These are phyloP conservation scores for Raphanus hybrid DNA, from an alignment of 441 rosid genomes.

Conservation along the genomic window DNA sequence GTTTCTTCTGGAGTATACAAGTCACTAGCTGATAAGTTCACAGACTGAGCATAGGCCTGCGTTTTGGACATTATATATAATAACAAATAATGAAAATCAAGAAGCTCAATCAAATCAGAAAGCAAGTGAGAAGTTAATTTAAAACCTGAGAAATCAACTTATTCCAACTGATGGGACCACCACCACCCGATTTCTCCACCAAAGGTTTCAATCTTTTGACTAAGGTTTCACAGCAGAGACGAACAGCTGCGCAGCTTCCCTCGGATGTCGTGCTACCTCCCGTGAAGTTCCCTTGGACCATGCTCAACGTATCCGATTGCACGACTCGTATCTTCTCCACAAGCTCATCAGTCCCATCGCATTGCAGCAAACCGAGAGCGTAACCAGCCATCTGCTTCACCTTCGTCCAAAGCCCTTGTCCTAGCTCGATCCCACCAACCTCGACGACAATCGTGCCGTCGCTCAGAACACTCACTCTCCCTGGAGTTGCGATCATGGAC, in stretches of 20 bases:
- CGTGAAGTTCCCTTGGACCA: conserved; percentile 79
- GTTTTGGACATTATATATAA: conserved; percentile 16
- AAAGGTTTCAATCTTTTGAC: conserved; percentile 66
- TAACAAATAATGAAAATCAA: conserved; percentile 5
- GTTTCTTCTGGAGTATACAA: conserved; percentile 52
- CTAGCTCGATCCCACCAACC: conserved; percentile 94
- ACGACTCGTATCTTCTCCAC: conserved; percentile 71
- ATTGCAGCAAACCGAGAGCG: conserved; percentile 63
- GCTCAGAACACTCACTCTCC: conserved; percentile 78
- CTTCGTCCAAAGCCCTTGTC: conserved; percentile 97
- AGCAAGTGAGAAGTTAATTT: neutral
- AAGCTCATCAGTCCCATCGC: conserved; percentile 51
- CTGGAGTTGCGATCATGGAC: conserved; percentile 58
- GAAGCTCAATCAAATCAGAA: conserved; percentile 1
- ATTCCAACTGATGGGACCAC: conserved; percentile 71
- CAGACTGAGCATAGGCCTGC: conserved; percentile 68
- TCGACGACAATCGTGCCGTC: conserved; percentile 86
- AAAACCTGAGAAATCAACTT: conserved; percentile 71
- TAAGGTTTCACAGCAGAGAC: conserved; percentile 71
- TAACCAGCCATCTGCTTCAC: conserved; percentile 86
- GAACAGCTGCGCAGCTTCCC: conserved; percentile 77
- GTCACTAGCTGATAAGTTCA: conserved; percentile 64
- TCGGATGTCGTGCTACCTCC: conserved; percentile 90
- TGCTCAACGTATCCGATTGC: conserved; percentile 77
- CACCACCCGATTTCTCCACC: conserved; percentile 47